Conservation (phyloP, 129 eudicot genomes). For the Calendula officinalis region DNA sequence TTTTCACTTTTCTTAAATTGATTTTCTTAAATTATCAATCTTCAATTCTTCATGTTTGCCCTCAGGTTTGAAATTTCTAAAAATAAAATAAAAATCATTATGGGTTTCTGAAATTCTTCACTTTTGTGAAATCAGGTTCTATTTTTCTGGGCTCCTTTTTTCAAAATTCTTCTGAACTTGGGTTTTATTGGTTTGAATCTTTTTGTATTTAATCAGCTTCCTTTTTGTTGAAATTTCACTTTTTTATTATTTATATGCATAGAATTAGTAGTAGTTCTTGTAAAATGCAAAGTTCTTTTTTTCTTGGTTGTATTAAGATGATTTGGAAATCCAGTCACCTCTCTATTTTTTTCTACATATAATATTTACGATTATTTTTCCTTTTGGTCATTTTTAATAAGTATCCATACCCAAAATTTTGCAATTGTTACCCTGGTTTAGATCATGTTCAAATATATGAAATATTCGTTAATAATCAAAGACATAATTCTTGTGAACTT, state of each 20-base stretch:
- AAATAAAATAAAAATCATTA: background rate
- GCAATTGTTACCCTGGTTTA: background rate
- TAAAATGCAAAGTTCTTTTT: background rate
- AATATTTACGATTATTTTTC: background rate
- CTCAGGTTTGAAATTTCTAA: background rate
- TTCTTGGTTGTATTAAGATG: background rate
- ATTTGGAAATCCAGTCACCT: conserved; percentile 6
- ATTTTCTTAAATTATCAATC: background rate
- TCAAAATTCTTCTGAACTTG: background rate
- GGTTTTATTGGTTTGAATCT: background rate
- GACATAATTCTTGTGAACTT: background rate
- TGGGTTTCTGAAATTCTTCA: background rate
- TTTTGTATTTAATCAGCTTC: background rate
- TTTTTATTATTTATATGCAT: background rate
- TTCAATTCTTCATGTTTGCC: conserved; percentile 20
- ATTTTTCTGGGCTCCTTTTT: background rate
- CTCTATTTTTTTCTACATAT: background rate
- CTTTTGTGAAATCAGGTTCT: background rate
- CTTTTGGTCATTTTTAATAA: background rate
- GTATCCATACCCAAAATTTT: background rate
- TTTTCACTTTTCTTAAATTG: conserved; percentile 21
- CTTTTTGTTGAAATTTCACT: background rate
- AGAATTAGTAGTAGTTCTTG: background rate
- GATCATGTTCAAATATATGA: no score
- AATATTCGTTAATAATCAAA: background rate